Percentiles rank a stretch among this genome's conserved stretches.
phyloP scores from a whole-genome alignment of 306 rosid species.

The Arachis hypogaea region DNA sequence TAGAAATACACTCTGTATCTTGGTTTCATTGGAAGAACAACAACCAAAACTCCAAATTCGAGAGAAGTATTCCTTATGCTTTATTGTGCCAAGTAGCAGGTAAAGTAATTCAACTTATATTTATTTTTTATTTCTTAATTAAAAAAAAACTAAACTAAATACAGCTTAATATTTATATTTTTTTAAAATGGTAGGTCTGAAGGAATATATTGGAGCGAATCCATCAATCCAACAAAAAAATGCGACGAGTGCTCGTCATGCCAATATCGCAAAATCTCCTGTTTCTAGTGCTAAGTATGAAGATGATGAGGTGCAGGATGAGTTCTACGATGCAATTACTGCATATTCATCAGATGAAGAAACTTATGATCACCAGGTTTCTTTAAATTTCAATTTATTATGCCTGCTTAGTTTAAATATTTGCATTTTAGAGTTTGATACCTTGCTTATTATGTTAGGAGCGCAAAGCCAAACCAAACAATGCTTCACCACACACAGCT shows the following conservation, averaged over 20 bases:
- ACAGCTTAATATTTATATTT: background rate
- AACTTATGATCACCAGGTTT: constrained; percentile 51
- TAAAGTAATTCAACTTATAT: constrained; percentile 43
- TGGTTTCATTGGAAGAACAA: constrained; percentile 83
- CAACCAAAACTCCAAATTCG: constrained; percentile 70
- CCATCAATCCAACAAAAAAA: constrained; percentile 58
- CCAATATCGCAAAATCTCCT: constrained; percentile 57
- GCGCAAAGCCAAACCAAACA: constrained; percentile 52
- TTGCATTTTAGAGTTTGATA: constrained; percentile 32
- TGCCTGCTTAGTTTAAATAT: too few relatives aligned
- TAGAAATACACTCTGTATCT: constrained; percentile 73
- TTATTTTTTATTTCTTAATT: background rate
- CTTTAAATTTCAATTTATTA: constrained; percentile 4
- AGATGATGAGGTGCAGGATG: constrained; percentile 63
- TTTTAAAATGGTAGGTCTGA: constrained; percentile 65
- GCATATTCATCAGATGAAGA: constrained; percentile 55
- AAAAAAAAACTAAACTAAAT: too few relatives aligned
- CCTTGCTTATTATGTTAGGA: constrained; percentile 47
- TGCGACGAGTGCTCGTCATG: constrained; percentile 47
- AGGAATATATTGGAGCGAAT: constrained; percentile 87
- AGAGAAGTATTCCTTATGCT: constrained; percentile 85
- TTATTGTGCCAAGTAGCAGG: constrained; percentile 94
- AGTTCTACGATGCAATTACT: constrained; percentile 90
- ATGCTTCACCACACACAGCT: constrained; percentile 61
- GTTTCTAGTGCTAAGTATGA: constrained; percentile 54